Percentiles rank a stretch among this genome's conserved stretches.
Conservation (phyloP, 306 rosid species). For the Luffa aegyptiaca region DNA sequence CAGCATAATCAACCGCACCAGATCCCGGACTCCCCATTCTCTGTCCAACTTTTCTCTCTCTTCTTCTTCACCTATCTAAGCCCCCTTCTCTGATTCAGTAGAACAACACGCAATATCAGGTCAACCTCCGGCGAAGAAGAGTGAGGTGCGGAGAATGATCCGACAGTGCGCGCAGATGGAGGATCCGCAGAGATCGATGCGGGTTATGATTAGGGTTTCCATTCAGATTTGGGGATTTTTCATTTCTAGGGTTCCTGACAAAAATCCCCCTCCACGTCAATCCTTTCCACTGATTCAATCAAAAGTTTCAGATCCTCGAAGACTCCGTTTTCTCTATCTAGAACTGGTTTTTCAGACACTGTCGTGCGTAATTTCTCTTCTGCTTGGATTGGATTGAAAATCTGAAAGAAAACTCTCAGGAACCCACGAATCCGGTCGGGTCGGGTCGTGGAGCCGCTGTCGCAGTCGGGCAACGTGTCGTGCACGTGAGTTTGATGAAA, state of each 20-base stretch:
- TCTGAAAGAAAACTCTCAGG: neutral
- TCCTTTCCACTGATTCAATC: neutral
- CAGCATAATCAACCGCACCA: conserved; percentile 32
- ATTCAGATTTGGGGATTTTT: conserved; percentile 36
- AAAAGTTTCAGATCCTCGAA: neutral
- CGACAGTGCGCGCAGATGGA: conserved; percentile 11
- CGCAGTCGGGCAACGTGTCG: neutral
- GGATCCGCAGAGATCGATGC: conserved; percentile 21
- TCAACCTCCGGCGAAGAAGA: conserved; percentile 40
- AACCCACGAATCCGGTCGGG: neutral
- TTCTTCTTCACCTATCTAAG: neutral
- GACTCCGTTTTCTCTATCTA: neutral
- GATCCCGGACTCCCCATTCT: conserved; percentile 40
- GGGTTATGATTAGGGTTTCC: conserved; percentile 44
- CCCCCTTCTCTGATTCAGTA: neutral
- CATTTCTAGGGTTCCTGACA: conserved; percentile 12
- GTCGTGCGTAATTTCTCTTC: neutral
- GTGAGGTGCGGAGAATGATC: conserved; percentile 13
- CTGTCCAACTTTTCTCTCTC: neutral
- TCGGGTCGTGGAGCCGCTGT: neutral
- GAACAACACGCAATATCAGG: neutral
- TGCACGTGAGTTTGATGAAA: neutral
- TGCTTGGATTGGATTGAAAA: neutral
- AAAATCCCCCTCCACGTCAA: neutral
- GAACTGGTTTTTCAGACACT: neutral